These are phyloP conservation scores for Ceratopteris richardii DNA, from an alignment of 75 land plant genomes.

Conservation along the genomic window DNA sequence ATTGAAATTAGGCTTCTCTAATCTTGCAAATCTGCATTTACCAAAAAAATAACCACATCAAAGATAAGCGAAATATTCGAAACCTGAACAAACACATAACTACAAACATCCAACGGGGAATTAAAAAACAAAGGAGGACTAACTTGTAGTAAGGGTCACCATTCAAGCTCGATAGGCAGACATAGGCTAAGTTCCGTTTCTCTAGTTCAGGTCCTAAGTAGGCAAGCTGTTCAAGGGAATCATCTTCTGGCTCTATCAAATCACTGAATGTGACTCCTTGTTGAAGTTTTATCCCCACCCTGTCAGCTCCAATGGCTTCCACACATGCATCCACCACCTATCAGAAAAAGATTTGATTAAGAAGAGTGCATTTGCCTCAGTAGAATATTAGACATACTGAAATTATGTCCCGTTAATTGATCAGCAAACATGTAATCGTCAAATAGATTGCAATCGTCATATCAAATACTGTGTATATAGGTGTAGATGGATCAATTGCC, in stretches of 20 bases:
- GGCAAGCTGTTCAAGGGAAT: conserved; percentile 17
- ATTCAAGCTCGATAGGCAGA: conserved; percentile 33
- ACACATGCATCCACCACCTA: conserved; percentile 36
- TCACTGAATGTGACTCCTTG: conserved; percentile 33
- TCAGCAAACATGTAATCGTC: no score
- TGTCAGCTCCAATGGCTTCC: conserved; percentile 27
- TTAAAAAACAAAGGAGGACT: neutral
- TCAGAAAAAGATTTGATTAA: neutral
- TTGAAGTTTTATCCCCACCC: conserved; percentile 29
- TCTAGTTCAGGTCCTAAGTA: conserved; percentile 29
- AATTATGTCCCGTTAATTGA: no score
- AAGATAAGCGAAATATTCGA: no score
- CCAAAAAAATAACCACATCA: neutral
- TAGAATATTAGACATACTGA: no score
- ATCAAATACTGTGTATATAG: no score
- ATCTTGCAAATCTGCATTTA: conserved; percentile 3
- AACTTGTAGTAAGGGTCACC: conserved; percentile 25
- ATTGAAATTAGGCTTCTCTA: conserved; percentile 21
- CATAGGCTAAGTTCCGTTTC: conserved; percentile 34
- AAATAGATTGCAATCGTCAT: no score
- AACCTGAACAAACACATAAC: no score
- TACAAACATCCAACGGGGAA: no score
- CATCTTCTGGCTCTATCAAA: conserved; percentile 36
- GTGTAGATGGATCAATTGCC: no score
- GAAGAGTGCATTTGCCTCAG: no score